Conservation (phyloP, 805 yeast genomes). For the Sugiyamaella americana region DNA sequence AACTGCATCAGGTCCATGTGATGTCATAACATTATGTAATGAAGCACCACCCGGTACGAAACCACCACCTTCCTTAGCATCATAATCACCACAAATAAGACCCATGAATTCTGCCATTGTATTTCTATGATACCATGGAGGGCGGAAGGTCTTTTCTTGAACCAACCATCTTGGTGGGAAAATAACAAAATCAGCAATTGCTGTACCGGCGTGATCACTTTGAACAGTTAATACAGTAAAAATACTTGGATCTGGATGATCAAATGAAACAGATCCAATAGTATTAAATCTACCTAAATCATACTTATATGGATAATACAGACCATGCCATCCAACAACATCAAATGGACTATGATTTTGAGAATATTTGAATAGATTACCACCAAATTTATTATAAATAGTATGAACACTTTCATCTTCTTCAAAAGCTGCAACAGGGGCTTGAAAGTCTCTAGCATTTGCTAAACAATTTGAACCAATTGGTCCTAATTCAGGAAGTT, state of each 20-base stretch:
- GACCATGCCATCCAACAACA: conserved; percentile 29
- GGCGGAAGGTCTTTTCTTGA: conserved; percentile 28
- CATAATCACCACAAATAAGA: conserved; percentile 21
- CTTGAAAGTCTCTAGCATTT: conserved; percentile 26
- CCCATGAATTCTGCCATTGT: conserved; percentile 27
- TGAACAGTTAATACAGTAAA: conserved; percentile 24
- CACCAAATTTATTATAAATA: conserved; percentile 15
- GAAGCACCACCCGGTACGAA: conserved; percentile 31
- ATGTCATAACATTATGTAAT: conserved; percentile 26
- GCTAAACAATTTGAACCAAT: conserved; percentile 29
- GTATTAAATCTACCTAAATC: conserved; percentile 26
- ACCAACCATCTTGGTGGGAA: conserved; percentile 30
- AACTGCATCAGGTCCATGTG: conserved; percentile 29
- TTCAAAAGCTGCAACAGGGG: conserved; percentile 26
- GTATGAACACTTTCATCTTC: conserved; percentile 10
- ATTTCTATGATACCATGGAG: conserved; percentile 29
- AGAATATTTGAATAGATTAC: conserved; percentile 12
- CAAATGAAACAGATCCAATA: conserved; percentile 27
- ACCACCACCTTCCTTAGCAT: conserved; percentile 25
- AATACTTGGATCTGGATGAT: conserved; percentile 29
- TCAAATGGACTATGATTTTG: conserved; percentile 26
- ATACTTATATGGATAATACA: conserved; percentile 28
- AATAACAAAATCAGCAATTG: conserved; percentile 28
- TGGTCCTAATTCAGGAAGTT: conserved; percentile 29
- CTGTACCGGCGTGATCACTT: conserved; percentile 22